Evolutionary conservation across 164 flowering plant species (phyloP).

Genomic region (Nelumbo lutea): DNA sequence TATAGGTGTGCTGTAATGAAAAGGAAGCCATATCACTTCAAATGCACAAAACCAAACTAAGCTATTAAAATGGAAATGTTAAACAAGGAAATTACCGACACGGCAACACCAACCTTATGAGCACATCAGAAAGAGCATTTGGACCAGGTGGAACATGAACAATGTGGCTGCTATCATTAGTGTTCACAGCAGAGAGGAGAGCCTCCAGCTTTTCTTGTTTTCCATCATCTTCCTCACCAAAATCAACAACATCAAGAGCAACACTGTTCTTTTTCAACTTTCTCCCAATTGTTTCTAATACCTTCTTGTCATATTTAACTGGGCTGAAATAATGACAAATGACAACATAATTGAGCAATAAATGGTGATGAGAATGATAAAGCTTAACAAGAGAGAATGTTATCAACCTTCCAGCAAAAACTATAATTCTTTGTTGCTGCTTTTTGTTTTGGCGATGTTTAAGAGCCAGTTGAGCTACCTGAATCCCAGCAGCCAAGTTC

Average conservation of each 20-base stretch:
- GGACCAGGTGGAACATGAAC: constrained; percentile 88
- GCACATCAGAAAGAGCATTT: constrained; percentile 86
- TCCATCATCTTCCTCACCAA: constrained; percentile 89
- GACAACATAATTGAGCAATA: background rate
- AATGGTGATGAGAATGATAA: background rate
- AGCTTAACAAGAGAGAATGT: background rate
- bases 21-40: constrained; percentile 5
- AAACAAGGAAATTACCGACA: background rate
- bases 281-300: constrained; percentile 75
- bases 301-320: constrained; percentile 76
- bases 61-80: too few species aligned
- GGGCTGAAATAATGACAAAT: constrained; percentile 46
- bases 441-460: constrained; percentile 96
- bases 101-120: constrained; percentile 50
- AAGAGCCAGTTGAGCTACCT: constrained; percentile 91
- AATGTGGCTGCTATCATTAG: constrained; percentile 83
- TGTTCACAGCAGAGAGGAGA: constrained; percentile 77
- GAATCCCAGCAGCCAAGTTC: constrained; percentile 89
- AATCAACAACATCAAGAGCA: constrained; percentile 90
- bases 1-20: constrained; percentile 66
- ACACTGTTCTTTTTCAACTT: constrained; percentile 91
- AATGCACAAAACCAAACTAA: background rate
- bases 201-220: constrained; percentile 95
- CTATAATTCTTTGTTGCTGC: constrained; percentile 92
- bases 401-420: constrained; percentile 88